Base-by-base conservation (phyloP, 768 basidiomycete genomes). In the Macrolepiota albuminosa region DNA sequence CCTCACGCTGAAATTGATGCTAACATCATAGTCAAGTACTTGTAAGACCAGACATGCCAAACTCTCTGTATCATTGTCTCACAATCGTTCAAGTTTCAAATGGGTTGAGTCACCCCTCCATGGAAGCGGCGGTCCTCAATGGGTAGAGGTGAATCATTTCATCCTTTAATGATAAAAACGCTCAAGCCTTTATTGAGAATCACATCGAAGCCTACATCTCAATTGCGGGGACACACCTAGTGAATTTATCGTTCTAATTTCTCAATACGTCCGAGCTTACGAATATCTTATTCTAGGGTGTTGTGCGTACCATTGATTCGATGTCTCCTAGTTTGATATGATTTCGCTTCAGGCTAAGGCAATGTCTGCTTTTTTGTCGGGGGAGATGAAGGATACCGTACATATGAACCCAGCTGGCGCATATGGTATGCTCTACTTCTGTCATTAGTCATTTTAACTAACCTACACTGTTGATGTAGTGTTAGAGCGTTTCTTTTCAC, bases 321-420 rank as follows among this genome's bases (percentile, higher is more conserved):
- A 40, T 26, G 13, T 1, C 1, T 52, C 24, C 33, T 46, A 10
- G 43, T 14, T 18, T 43, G 36, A 8, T 9, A 2, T 48, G 39
- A 21, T 42, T 59, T 54, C 29, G 55, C 5, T 18, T 39, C 54
- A 91, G 91, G 81, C 91, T 1, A 99, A 98, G 76, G 91, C 95
- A 0, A 95, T 98, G 92, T 74, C 95, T 0, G 95, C 97, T 0
- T 93, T 98, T 70, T 76, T 98, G 43, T 94, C 92, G 0, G 96
- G 96, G 11, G 96, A 98, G 73, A 97, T 98, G 82, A 88, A 89
- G 69, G 93, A 96, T 64, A 95, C 93, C 0, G 91, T 93, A 5
- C 85, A 92, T 68, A 80, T 95, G 75, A 86, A 89, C 68, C 88
- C 88, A 14, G 89, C 87, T 14, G 91, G 88, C 16, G 84, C 86